Evolutionary conservation across 352 stramenopile genomes (phyloP), one percentile per base, ranked within the genome.

Genomic region (Phytophthora pseudosyringae): DNA sequence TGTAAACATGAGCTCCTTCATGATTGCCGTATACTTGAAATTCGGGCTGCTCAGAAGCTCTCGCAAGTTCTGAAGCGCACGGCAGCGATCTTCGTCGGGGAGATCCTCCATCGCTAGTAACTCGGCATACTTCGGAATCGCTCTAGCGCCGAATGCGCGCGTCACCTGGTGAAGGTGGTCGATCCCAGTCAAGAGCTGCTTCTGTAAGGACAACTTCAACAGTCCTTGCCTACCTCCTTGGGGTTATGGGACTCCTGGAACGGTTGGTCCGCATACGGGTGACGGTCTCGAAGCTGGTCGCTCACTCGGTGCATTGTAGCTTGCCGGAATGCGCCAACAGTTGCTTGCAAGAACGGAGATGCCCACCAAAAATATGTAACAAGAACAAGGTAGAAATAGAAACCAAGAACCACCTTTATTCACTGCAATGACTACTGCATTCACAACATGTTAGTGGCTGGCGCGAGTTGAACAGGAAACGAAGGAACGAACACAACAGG

Each of bases 221-320:
- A 44, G 18, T 52, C 13, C 4, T 21, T 49, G 28, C 21, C 11
- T 11, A 86, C 78, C 56, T 89, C 80, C 28, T 76, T 76, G 1
- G 78, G 49, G 52, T 88, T 74, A 55, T 86, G 83, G 1, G 80
- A 84, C 41, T 90, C 80, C 21, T 67, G 64, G 63, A 91, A 91
- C 6, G 68, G 52, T 39, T 69, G 58, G 59, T 90, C 83, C 31
- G 69, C 56, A 62, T 89, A 90, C 39, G 80, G 80, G 16, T 90
- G 77, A 26, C 80, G 78, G 36, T 90, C 80, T 21, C 71, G 53
- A 45, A 91, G 75, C 21, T 90, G 73, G 54, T 91, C 83, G 45
- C 83, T 91, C 43, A 88, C 78, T 59, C 74, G 76, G 46, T 91
- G 82, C 82, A 91, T 89, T 28, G 18, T 65, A 39, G 15, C 39